These are phyloP conservation scores for Peniophora sp. DNA, from an alignment of 1,284 basidiomycete genomes.

Conservation along the genomic window DNA sequence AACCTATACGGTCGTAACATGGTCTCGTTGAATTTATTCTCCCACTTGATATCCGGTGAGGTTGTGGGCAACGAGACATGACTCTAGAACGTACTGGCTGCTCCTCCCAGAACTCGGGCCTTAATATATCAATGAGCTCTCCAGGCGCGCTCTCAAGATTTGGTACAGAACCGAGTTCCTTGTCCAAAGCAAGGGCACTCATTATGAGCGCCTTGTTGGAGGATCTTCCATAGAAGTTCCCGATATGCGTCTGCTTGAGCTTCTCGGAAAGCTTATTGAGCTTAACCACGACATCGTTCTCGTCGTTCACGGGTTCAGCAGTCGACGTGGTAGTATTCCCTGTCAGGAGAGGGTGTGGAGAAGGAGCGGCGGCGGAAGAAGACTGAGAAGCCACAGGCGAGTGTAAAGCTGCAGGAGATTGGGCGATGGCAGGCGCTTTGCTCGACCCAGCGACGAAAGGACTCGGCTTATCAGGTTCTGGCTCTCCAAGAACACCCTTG, in stretches of 20 bases:
- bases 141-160: slow-evolving; percentile 22
- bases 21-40: not conserved
- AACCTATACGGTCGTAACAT: slow-evolving; percentile 8
- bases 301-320: slow-evolving; percentile 22
- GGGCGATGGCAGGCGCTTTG: no score
- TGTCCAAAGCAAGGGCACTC: slow-evolving; percentile 31
- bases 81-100: not conserved
- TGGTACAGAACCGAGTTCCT: slow-evolving; percentile 25
- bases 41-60: not conserved
- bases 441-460: not conserved
- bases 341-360: not conserved
- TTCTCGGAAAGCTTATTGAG: not conserved
- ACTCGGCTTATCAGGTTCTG: not conserved
- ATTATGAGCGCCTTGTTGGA: slow-evolving; percentile 59
- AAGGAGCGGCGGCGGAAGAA: not conserved
- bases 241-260: slow-evolving; percentile 15
- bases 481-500: not conserved
- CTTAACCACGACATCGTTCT: slow-evolving; percentile 19
- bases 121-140: not conserved
- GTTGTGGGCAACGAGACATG: not conserved
- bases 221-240: slow-evolving; percentile 66
- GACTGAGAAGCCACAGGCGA: not conserved
- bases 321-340: no score
- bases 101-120: not conserved
- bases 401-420: not conserved